phyloP scores from a whole-genome alignment of 2,329 filamentous ascomycete genomes.

The Lasiodiplodia sp. region DNA sequence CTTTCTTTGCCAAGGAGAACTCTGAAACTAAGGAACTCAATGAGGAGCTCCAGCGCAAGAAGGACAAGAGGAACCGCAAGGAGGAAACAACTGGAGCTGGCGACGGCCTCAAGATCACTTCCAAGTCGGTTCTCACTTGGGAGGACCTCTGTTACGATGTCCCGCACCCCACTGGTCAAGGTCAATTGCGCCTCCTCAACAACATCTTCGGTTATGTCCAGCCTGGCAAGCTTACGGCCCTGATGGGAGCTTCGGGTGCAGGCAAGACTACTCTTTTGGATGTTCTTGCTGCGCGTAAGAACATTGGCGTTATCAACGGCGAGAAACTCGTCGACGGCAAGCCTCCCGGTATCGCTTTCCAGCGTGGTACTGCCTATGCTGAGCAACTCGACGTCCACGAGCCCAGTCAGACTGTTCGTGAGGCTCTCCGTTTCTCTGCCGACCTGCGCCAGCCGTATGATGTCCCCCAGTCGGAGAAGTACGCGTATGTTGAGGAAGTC shows the following conservation, averaged over 20 bases:
- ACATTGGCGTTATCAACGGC: constrained; percentile 69
- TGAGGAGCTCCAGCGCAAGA: constrained; percentile 66
- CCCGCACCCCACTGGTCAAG: constrained; percentile 77
- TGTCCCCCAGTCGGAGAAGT: constrained; percentile 66
- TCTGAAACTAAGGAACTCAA: constrained; percentile 73
- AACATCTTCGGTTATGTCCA: constrained; percentile 79
- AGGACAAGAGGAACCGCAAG: constrained; percentile 59
- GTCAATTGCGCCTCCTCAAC: constrained; percentile 73
- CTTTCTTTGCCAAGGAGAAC: constrained; percentile 76
- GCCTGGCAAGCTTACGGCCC: constrained; percentile 78
- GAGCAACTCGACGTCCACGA: constrained; percentile 73
- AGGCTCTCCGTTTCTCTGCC: constrained; percentile 72
- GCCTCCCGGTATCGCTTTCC: constrained; percentile 65
- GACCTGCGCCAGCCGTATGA: constrained; percentile 68
- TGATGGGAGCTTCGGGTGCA: constrained; percentile 80
- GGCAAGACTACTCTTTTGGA: constrained; percentile 88
- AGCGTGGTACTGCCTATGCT: constrained; percentile 69
- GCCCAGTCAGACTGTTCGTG: constrained; percentile 67
- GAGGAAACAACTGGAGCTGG: constrained; percentile 48
- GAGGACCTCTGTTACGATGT: constrained; percentile 79
- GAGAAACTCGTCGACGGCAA: constrained; percentile 69
- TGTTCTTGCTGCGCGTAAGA: constrained; percentile 72
- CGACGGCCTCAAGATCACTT: constrained; percentile 59
- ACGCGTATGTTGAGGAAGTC: constrained; percentile 71
- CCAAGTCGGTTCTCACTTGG: constrained; percentile 71